These are phyloP conservation scores for Gossypium rotundifolium DNA, from an alignment of 345 rosid genomes.

Conservation along the genomic window DNA sequence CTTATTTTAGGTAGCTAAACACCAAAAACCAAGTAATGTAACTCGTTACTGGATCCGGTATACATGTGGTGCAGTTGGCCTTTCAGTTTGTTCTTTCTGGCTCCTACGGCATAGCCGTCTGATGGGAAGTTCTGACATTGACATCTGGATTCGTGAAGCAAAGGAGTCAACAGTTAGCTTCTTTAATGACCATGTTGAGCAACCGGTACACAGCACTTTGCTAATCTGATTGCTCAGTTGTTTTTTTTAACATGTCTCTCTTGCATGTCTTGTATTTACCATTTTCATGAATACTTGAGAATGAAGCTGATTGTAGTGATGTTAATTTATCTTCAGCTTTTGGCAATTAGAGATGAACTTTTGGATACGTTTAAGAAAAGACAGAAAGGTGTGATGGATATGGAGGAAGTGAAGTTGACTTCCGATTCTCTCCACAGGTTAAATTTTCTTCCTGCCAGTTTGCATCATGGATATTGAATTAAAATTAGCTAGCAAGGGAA, in stretches of 20 bases:
- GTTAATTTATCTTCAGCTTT: constrained; percentile 44
- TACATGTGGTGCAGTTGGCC: constrained; percentile 77
- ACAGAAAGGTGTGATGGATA: constrained; percentile 85
- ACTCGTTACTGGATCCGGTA: constrained; percentile 71
- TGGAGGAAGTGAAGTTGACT: constrained; percentile 83
- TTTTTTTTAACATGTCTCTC: constrained; percentile 5
- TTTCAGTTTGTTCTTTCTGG: constrained; percentile 75
- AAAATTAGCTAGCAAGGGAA: neutral
- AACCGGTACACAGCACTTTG: constrained; percentile 52
- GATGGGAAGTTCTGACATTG: constrained; percentile 90
- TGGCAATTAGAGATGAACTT: constrained; percentile 87
- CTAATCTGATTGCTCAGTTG: constrained; percentile 18
- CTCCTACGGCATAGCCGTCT: constrained; percentile 74
- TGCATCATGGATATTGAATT: neutral
- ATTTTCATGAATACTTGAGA: neutral
- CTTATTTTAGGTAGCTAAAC: constrained; percentile 55
- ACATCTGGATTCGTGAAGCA: constrained; percentile 83
- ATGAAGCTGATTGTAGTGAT: constrained; percentile 2
- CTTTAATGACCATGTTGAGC: constrained; percentile 86
- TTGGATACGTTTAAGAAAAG: constrained; percentile 93
- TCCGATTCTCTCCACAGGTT: constrained; percentile 80
- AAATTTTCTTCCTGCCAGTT: neutral
- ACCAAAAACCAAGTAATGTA: constrained; percentile 64
- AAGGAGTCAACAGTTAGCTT: constrained; percentile 63
- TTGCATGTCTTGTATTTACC: neutral